These are phyloP conservation scores for Beta macrorhiza DNA, from an alignment of 179 eudicot species.

Conservation along the genomic window DNA sequence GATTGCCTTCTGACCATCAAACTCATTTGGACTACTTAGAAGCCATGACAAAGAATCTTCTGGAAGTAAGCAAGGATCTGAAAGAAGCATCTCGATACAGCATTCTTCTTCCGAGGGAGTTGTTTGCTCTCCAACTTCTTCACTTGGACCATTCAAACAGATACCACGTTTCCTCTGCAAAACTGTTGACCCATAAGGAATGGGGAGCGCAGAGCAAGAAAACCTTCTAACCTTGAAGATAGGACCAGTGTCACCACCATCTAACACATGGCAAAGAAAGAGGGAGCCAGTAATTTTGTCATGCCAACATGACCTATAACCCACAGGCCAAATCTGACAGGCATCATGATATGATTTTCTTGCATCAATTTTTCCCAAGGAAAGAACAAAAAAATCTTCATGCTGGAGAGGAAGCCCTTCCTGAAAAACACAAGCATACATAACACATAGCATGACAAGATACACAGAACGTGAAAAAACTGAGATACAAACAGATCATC, in stretches of 20 bases:
- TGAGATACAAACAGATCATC: slow-evolving; percentile 10
- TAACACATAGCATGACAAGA: slow-evolving; percentile 16
- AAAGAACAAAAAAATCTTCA: slow-evolving; percentile 73
- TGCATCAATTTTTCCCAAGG: slow-evolving; percentile 71
- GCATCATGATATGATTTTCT: slow-evolving; percentile 64
- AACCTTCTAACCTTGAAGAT: slow-evolving; percentile 60
- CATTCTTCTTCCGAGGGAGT: slow-evolving; percentile 45
- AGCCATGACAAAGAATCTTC: slow-evolving; percentile 53
- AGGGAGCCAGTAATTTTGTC: slow-evolving; percentile 87
- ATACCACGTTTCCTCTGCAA: slow-evolving; percentile 38
- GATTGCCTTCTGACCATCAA: slow-evolving; percentile 30
- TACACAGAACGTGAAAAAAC: background rate
- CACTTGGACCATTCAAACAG: slow-evolving; percentile 30
- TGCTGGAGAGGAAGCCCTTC: slow-evolving; percentile 75
- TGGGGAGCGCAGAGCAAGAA: slow-evolving; percentile 61
- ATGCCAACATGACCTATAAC: slow-evolving; percentile 88
- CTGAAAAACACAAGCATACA: slow-evolving; percentile 39
- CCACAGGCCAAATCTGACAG: slow-evolving; percentile 82
- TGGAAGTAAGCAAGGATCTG: slow-evolving; percentile 51
- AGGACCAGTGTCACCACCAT: slow-evolving; percentile 85
- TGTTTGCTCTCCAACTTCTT: slow-evolving; percentile 28
- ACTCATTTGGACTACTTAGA: slow-evolving; percentile 34
- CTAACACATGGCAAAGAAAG: slow-evolving; percentile 69
- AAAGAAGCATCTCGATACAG: slow-evolving; percentile 49
- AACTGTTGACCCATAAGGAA: slow-evolving; percentile 73